Base-by-base conservation (phyloP, 345 rosid genomes). In the Eucalyptus microcorys region DNA sequence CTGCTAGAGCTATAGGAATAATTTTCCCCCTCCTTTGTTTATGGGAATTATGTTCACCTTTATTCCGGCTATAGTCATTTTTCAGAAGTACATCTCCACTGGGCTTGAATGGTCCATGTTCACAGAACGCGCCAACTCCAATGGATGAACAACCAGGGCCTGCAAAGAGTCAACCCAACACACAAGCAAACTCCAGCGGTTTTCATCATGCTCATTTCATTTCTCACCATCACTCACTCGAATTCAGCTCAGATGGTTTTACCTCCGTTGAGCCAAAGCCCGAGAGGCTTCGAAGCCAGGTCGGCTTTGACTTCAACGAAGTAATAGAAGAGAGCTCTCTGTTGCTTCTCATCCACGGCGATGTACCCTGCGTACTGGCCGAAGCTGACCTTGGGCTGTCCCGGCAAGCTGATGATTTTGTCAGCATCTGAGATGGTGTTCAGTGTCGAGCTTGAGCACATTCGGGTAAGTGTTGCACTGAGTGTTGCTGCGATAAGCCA, bases 261-360 rank as follows among this genome's bases (percentile, higher is more conserved):
- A 92, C 95, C 94, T 92, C 94, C 94, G 55, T 90, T 91, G 24
- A 94, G 87, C 95, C 95, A 92, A n/a, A 92, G 93, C 68, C 92
- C 94, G 14, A 93, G 94, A 64, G 95, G 93, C 90, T 92, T 92
- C 7, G 93, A 92, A 87, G 87, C 61, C 26, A 93, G 91, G n/a
- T 85, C 59, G 13, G 92, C 57, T 88, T 90, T 89, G 7, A 94
- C 92, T 90, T 94, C 94, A 42, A 87, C 95, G 61, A 94, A 92
- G 88, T 94, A 94, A 88, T 93, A 91, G 86, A 92, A 92, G n/a
- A 94, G 91, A 76, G 91, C 91, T 89, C 91, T 92, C 37, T 85
- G 79, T 49, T 88, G 88, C 68, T 88, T 87, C 43, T 85, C 91
- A 37, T 92, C 92, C 43, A 90, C 71, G 49, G 92, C 86, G 49